Conservation (phyloP, 2,329 filamentous ascomycete genomes). For the Monosporascus sp. region DNA sequence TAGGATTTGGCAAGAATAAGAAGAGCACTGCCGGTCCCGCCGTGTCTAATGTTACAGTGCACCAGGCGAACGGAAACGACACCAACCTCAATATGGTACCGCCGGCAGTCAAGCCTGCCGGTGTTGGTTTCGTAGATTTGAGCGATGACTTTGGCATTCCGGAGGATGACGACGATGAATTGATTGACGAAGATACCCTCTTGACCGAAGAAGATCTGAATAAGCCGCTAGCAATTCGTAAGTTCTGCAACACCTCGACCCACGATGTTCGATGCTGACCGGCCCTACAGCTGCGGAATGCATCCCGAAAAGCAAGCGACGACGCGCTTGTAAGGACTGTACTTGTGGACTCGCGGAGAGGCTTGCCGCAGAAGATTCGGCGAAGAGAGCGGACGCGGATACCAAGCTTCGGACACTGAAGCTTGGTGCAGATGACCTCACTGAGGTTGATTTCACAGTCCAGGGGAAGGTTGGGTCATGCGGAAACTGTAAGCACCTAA, state of each 20-base stretch:
- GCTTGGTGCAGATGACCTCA: constrained; percentile 72
- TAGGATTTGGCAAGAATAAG: constrained; percentile 65
- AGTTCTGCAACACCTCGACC: not conserved
- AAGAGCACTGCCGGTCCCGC: constrained; percentile 32
- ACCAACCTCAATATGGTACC: constrained; percentile 27
- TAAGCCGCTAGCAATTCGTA: constrained; percentile 73
- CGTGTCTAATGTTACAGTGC: constrained; percentile 24
- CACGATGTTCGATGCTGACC: constrained; percentile 17
- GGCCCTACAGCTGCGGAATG: constrained; percentile 66
- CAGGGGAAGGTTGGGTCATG: constrained; percentile 94
- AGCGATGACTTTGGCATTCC: constrained; percentile 57
- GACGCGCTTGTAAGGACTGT: constrained; percentile 96
- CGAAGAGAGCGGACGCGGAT: constrained; percentile 61
- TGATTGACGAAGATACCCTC: constrained; percentile 87
- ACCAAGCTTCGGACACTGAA: constrained; percentile 59
- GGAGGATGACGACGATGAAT: constrained; percentile 68
- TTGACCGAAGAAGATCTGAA: constrained; percentile 81
- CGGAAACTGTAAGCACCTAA: constrained; percentile 58
- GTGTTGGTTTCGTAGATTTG: constrained; percentile 65
- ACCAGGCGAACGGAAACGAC: constrained; percentile 36
- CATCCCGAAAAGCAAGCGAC: constrained; percentile 82
- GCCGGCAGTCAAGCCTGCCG: constrained; percentile 41
- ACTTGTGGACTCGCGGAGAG: constrained; percentile 87
- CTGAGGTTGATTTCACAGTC: constrained; percentile 95
- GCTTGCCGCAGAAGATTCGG: constrained; percentile 77